These are phyloP conservation scores for Hansenula anomala DNA, from an alignment of 1,139 yeast genomes.

Conservation along the genomic window DNA sequence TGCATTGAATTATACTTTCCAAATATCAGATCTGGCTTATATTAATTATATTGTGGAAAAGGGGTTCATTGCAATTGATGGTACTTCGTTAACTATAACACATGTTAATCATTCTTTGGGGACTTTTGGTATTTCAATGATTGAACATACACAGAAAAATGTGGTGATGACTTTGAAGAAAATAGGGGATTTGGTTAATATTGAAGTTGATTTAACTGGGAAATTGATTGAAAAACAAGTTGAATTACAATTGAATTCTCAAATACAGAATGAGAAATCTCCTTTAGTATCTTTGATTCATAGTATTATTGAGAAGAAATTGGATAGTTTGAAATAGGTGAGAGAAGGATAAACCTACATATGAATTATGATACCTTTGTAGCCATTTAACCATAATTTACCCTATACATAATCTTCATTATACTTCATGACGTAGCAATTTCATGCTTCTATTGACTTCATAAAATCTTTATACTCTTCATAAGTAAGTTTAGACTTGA, in stretches of 20 bases:
- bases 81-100: slow-evolving; percentile 89
- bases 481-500: slow-evolving; percentile 28
- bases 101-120: slow-evolving; percentile 53
- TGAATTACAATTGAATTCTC: slow-evolving; percentile 46
- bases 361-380: too few relatives aligned
- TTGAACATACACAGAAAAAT: slow-evolving; percentile 82
- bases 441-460: too few relatives aligned
- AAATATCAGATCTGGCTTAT: slow-evolving; percentile 55
- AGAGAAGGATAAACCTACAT: slow-evolving; percentile 3
- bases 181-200: slow-evolving; percentile 66
- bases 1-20: slow-evolving; percentile 72
- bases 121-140: slow-evolving; percentile 82
- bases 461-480: slow-evolving; percentile 23
- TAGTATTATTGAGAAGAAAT: slow-evolving; percentile 46
- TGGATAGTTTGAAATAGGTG: slow-evolving; percentile 15
- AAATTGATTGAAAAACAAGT: slow-evolving; percentile 88
- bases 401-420: too few relatives aligned
- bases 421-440: too few relatives aligned
- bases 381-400: too few relatives aligned
- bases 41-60: slow-evolving; percentile 83
- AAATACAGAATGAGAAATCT: slow-evolving; percentile 39
- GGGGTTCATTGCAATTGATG: slow-evolving; percentile 90
- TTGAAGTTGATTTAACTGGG: slow-evolving; percentile 93
- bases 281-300: slow-evolving; percentile 40
- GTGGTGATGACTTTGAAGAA: slow-evolving; percentile 68